phyloP scores from a whole-genome alignment of 805 yeast genomes.

The Metschnikowia chrysomelidarum region DNA sequence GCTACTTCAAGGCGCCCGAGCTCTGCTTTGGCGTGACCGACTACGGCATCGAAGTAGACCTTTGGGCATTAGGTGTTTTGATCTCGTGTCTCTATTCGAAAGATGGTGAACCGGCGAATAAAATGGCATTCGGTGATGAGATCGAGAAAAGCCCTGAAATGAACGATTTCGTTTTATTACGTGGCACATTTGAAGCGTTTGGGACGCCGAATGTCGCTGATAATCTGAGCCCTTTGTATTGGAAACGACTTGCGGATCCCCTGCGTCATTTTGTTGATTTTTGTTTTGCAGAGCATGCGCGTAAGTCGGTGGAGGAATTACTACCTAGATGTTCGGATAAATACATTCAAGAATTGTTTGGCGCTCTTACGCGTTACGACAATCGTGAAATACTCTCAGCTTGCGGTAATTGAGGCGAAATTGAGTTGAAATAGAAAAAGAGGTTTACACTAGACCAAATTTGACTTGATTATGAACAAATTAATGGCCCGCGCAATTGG shows the following conservation, averaged over 20 bases:
- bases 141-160: constrained; percentile 21
- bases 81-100: constrained; percentile 49
- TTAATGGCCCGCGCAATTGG: too few species aligned
- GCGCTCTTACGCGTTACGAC: constrained; percentile 14
- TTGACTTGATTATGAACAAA: too few species aligned
- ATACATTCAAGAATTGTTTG: constrained; percentile 10
- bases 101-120: constrained; percentile 31
- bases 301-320: constrained; percentile 21
- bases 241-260: constrained; percentile 36
- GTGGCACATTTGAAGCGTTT: constrained; percentile 50
- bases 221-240: constrained; percentile 22
- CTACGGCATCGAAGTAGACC: constrained; percentile 58
- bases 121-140: constrained; percentile 34
- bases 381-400: constrained; percentile 5
- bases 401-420: too few species aligned
- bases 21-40: constrained; percentile 56
- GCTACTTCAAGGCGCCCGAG: constrained; percentile 73
- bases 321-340: constrained; percentile 34
- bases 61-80: constrained; percentile 71
- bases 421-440: too few species aligned
- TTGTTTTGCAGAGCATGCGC: constrained; percentile 16
- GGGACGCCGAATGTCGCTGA: constrained; percentile 56
- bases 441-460: too few species aligned
- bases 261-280: constrained; percentile 31
- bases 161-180: constrained; percentile 60